These are phyloP conservation scores for Gamarada debralockiae DNA, from an alignment of 495 filamentous ascomycete genomes.

Conservation along the genomic window DNA sequence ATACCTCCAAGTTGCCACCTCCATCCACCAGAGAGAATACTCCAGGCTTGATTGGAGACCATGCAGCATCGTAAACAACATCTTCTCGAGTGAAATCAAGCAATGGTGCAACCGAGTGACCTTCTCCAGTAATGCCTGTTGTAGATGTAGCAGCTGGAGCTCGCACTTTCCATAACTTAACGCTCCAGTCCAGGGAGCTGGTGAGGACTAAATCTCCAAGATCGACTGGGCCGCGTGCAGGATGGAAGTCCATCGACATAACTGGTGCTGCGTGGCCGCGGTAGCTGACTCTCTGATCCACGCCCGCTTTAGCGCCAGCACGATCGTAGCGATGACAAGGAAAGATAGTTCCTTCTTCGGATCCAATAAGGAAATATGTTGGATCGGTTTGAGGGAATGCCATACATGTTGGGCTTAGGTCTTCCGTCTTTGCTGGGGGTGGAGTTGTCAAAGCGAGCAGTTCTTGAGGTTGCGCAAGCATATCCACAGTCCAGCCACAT, in stretches of 20 bases:
- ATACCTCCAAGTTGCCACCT: conserved; percentile 88
- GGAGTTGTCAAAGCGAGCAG: conserved; percentile 80
- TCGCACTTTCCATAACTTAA: conserved; percentile 92
- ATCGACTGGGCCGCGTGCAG: conserved; percentile 83
- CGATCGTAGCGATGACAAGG: conserved; percentile 96
- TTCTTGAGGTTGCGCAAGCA: conserved; percentile 94
- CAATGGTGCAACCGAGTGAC: conserved; percentile 59
- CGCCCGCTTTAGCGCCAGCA: conserved; percentile 92
- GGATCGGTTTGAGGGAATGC: conserved; percentile 94
- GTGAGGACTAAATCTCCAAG: conserved; percentile 92
- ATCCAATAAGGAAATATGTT: conserved; percentile 95
- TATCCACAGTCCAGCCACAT: conserved; percentile 95
- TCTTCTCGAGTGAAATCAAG: conserved; percentile 91
- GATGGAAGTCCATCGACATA: conserved; percentile 95
- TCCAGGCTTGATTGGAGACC: conserved; percentile 87
- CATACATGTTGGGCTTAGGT: conserved; percentile 93
- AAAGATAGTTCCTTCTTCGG: conserved; percentile 93
- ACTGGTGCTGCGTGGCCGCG: conserved; percentile 87
- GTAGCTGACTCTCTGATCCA: conserved; percentile 81
- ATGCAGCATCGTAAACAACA: conserved; percentile 90
- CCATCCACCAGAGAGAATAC: conserved; percentile 95
- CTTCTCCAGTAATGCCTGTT: conserved; percentile 38
- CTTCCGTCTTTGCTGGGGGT: conserved; percentile 86
- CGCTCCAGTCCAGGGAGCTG: conserved; percentile 88
- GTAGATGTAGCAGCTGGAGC: conserved; percentile 66